Evolutionary conservation across 257 asterid species (phyloP).

Genomic region (Datura wrightii): DNA sequence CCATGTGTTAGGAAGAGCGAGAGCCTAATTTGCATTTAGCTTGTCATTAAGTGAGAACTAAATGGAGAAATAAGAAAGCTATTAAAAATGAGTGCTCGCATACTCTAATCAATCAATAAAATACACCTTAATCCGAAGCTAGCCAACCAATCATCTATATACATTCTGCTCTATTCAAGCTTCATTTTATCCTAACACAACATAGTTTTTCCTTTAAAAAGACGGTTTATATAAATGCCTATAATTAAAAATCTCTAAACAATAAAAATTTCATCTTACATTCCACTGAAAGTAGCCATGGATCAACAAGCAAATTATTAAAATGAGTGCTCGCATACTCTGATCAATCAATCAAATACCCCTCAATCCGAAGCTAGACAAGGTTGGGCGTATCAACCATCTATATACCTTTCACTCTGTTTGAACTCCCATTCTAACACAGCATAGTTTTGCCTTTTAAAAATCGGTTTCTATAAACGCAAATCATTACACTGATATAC

Average conservation of each 20-base stretch:
- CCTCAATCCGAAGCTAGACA: background rate
- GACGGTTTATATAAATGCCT: background rate
- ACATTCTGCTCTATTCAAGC: background rate
- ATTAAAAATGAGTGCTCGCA: background rate
- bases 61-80: slow-evolving; percentile 28
- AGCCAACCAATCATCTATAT: background rate
- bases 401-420: background rate
- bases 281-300: slow-evolving; percentile 36
- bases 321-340: background rate
- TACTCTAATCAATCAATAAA: background rate
- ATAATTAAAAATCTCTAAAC: background rate
- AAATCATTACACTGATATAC: background rate
- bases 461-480: background rate
- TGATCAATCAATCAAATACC: background rate
- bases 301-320: slow-evolving; percentile 22
- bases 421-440: background rate
- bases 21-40: slow-evolving; percentile 42
- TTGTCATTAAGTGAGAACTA: slow-evolving; percentile 52
- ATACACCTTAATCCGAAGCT: background rate
- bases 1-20: slow-evolving; percentile 38
- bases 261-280: slow-evolving; percentile 16
- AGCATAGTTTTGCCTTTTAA: background rate
- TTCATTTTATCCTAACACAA: background rate
- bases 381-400: too few relatives aligned
- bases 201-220: background rate